A percentile compares a stretch with the other conserved stretches of the same genome.
Evolutionary conservation across 768 basidiomycete species (phyloP).

Genomic region (Hydnomerulius pinastri): DNA sequence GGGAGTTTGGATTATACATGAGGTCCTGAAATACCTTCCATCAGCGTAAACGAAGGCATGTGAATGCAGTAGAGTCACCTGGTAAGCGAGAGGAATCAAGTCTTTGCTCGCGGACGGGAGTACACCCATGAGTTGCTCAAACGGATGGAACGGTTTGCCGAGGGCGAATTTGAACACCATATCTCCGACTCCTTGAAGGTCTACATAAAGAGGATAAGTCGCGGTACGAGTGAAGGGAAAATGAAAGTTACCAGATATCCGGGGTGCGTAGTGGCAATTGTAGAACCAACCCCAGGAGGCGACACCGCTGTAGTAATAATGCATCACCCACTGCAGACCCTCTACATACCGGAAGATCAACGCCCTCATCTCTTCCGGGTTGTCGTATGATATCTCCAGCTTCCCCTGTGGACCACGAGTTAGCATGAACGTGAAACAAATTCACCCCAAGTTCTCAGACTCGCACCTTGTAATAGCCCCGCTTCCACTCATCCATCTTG

Average conservation of each 20-base stretch:
- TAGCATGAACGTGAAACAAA: conserved; percentile 13
- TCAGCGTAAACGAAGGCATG: conserved; percentile 1
- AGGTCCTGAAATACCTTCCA: conserved; percentile 59
- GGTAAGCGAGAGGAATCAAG: conserved; percentile 84
- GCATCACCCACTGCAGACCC: conserved; percentile 98
- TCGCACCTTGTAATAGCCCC: conserved; percentile 88
- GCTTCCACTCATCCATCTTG: conserved; percentile 94
- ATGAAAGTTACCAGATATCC: conserved; percentile 79
- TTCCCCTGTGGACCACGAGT: conserved; percentile 62
- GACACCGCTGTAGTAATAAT: conserved; percentile 97
- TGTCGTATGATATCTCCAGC: conserved; percentile 75
- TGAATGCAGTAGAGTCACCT: conserved; percentile 44
- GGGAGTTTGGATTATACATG: conserved; percentile 82
- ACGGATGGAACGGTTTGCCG: conserved; percentile 89
- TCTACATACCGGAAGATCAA: conserved; percentile 85
- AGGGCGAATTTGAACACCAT: conserved; percentile 87
- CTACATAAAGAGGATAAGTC: conserved; percentile 32
- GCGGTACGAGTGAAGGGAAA: background rate
- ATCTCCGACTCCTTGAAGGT: conserved; percentile 62
- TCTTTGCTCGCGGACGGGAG: conserved; percentile 88
- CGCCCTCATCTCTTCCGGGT: conserved; percentile 65
- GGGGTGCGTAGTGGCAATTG: conserved; percentile 95
- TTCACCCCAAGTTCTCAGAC: conserved; percentile 12
- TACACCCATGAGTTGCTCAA: conserved; percentile 98
- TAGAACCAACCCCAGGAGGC: conserved; percentile 99